Conservation (phyloP, 768 basidiomycete genomes). For the Gyrodon lividus region DNA sequence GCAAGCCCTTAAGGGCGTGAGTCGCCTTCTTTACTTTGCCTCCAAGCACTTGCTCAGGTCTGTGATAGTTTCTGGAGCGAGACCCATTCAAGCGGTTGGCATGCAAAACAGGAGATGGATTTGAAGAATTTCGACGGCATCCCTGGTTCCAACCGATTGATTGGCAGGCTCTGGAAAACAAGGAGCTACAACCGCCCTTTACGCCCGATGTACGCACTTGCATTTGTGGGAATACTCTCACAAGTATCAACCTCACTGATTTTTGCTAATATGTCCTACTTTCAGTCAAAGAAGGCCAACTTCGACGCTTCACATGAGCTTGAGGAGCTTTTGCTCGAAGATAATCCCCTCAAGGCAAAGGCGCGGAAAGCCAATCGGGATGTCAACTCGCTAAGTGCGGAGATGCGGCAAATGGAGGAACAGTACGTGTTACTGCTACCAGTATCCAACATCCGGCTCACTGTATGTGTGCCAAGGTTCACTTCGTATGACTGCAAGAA, state of each 20-base stretch:
- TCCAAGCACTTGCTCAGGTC: constrained; percentile 12
- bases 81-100: constrained; percentile 80
- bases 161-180: constrained; percentile 83
- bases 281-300: constrained; percentile 95
- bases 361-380: constrained; percentile 90
- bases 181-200: constrained; percentile 76
- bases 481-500: constrained; percentile 90
- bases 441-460: constrained; percentile 9
- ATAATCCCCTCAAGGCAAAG: constrained; percentile 95
- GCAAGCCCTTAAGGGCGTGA: constrained; percentile 76
- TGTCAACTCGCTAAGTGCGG: constrained; percentile 71
- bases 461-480: constrained; percentile 52
- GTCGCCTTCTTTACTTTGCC: constrained; percentile 29
- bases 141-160: constrained; percentile 89
- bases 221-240: background rate
- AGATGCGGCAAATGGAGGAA: constrained; percentile 98
- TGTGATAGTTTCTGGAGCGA: constrained; percentile 75
- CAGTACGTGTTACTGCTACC: constrained; percentile 58
- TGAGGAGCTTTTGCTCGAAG: constrained; percentile 92
- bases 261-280: constrained; percentile 8
- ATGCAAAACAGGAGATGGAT: constrained; percentile 79
- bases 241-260: constrained; percentile 3
- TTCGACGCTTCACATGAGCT: constrained; percentile 98
- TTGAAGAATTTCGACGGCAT: constrained; percentile 74
- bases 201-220: constrained; percentile 72